Percentiles rank a stretch among this genome's conserved stretches.
phyloP scores from a whole-genome alignment of 108 stramenopile genomes.

The Cyclotella sp. region DNA sequence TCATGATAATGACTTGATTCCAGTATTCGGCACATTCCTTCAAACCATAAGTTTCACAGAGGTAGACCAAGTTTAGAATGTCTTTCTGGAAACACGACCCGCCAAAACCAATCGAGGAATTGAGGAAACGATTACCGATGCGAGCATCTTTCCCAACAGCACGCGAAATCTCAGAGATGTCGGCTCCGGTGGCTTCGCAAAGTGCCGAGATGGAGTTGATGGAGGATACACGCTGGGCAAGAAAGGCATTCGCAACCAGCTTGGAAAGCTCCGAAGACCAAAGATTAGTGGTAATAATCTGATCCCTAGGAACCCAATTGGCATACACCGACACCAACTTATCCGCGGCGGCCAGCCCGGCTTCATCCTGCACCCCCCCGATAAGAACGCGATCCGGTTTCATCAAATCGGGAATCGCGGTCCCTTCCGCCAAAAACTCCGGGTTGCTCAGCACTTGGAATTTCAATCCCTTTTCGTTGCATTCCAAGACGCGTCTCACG shows the following conservation, averaged over 20 bases:
- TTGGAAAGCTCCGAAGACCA: slow-evolving; percentile 99
- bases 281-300: slow-evolving; percentile 97
- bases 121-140: slow-evolving; percentile 97
- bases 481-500: slow-evolving; percentile 91
- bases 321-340: slow-evolving; percentile 86
- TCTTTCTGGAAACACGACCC: slow-evolving; percentile 99
- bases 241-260: slow-evolving; percentile 99
- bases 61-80: slow-evolving; percentile 99
- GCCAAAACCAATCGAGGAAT: slow-evolving; percentile 98
- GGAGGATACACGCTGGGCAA: slow-evolving; percentile 98
- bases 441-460: slow-evolving; percentile 98
- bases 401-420: slow-evolving; percentile 95
- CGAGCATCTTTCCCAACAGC: slow-evolving; percentile 98
- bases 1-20: slow-evolving; percentile 98
- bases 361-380: slow-evolving; percentile 95
- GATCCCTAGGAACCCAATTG: slow-evolving; percentile 95
- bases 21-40: slow-evolving; percentile 98
- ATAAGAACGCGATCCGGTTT: slow-evolving; percentile 97
- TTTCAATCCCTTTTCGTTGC: slow-evolving; percentile 92
- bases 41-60: slow-evolving; percentile 97
- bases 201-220: slow-evolving; percentile 99
- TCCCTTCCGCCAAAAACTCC: slow-evolving; percentile 99
- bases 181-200: slow-evolving; percentile 99
- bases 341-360: slow-evolving; percentile 87
- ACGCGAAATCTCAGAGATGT: slow-evolving; percentile 94